These are phyloP conservation scores for Lasiosphaeria hispida DNA, from an alignment of 495 filamentous ascomycete genomes.

Conservation along the genomic window DNA sequence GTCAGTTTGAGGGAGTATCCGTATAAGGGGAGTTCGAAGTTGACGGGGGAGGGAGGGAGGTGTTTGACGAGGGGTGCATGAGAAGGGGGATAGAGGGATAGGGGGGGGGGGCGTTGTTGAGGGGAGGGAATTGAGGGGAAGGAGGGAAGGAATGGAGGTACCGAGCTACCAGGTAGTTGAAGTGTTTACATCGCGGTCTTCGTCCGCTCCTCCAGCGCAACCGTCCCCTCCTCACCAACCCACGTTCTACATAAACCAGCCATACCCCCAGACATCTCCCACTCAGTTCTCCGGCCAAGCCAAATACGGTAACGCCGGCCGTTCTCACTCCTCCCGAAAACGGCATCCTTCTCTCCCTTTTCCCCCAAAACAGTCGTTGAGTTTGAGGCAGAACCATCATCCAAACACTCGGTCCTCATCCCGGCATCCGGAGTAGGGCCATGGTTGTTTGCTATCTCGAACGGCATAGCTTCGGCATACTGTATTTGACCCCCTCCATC, in stretches of 20 bases:
- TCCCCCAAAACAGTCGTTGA: background rate
- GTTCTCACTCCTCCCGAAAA: background rate
- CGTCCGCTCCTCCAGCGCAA: conserved; percentile 3
- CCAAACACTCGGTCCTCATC: background rate
- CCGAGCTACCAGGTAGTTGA: too few relatives aligned
- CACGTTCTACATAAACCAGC: conserved; percentile 1
- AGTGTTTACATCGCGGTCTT: too few relatives aligned
- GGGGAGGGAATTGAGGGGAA: too few relatives aligned
- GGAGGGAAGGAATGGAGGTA: too few relatives aligned
- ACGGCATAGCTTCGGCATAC: conserved; percentile 1
- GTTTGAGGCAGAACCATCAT: background rate
- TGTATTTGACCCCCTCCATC: conserved; percentile 3
- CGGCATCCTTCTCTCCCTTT: background rate
- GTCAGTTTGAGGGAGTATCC: conserved; percentile 1
- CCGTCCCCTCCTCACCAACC: background rate
- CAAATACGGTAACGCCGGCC: background rate
- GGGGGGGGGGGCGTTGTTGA: too few relatives aligned
- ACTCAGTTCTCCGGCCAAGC: background rate
- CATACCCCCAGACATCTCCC: background rate
- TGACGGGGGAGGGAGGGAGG: background rate
- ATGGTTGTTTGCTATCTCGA: conserved; percentile 1
- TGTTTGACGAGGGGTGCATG: conserved; percentile 1
- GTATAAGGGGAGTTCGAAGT: background rate
- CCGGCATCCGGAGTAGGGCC: background rate
- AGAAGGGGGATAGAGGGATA: too few relatives aligned